These are phyloP conservation scores for Tetrahymena malaccensis DNA, from an alignment of 73 alveolate species.

Conservation along the genomic window DNA sequence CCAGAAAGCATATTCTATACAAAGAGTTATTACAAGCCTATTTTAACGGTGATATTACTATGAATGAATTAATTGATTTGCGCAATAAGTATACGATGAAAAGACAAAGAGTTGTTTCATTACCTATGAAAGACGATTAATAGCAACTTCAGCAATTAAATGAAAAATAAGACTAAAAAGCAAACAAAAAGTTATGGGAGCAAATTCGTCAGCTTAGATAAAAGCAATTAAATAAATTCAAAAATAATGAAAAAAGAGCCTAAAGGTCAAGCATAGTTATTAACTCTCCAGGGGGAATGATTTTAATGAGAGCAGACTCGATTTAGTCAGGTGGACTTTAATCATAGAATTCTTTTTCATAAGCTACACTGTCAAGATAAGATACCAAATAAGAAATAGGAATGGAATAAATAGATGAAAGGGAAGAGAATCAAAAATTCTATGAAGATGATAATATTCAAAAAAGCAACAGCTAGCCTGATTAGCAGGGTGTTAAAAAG, in stretches of 20 bases:
- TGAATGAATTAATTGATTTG: not conserved
- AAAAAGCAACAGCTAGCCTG: not conserved
- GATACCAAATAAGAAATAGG: not conserved
- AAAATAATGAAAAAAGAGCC: not conserved
- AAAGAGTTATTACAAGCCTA: not conserved
- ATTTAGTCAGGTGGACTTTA: not conserved
- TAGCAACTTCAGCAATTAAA: not conserved
- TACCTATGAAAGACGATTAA: not conserved
- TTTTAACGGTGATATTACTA: not conserved
- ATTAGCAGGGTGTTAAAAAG: not conserved
- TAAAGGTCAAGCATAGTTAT: not conserved
- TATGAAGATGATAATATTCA: not conserved
- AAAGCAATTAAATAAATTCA: not conserved
- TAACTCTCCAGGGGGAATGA: not conserved
- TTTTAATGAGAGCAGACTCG: not conserved
- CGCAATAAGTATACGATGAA: not conserved
- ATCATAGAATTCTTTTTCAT: not conserved
- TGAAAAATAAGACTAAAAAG: not conserved
- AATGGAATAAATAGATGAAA: not conserved
- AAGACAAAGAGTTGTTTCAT: not conserved
- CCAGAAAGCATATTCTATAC: not conserved
- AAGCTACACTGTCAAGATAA: not conserved
- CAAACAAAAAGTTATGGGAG: not conserved
- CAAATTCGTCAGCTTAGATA: not conserved
- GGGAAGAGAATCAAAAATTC: not conserved